phyloP scores from a whole-genome alignment of 2,329 filamentous ascomycete species.

The Setomelanomma holmii region DNA sequence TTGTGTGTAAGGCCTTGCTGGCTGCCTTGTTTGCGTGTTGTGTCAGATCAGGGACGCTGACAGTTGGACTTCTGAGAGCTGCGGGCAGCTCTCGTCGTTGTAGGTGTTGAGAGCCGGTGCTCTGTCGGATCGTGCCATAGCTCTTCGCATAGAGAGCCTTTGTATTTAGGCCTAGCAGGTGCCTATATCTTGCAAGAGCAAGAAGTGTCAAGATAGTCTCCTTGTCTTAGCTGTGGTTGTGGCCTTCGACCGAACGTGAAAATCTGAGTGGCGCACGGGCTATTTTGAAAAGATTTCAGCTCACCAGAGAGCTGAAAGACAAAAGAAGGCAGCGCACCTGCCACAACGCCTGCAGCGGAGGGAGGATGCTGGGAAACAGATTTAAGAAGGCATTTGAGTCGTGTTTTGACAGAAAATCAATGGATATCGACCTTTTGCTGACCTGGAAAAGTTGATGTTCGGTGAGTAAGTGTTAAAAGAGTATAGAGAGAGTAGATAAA shows the following conservation, averaged over 20 bases:
- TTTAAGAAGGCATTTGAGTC: too few species aligned
- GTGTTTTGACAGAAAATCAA: too few species aligned
- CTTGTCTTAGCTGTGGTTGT: constrained; percentile 6
- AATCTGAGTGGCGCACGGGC: constrained; percentile 7
- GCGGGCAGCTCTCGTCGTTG: not conserved
- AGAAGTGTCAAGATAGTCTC: constrained; percentile 15
- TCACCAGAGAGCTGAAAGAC: too few species aligned
- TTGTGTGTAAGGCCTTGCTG: not conserved
- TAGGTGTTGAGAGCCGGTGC: constrained; percentile 15
- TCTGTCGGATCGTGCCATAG: not conserved
- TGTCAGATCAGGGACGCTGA: not conserved
- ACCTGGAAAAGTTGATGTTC: too few species aligned
- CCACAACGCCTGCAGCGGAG: too few species aligned
- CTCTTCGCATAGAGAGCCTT: constrained; percentile 12
- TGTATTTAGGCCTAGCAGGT: constrained; percentile 31
- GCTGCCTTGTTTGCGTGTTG: not conserved
- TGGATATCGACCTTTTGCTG: too few species aligned
- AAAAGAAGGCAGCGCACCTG: too few species aligned
- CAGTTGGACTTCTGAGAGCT: not conserved
- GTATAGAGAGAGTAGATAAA: too few species aligned
- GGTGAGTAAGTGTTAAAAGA: too few species aligned
- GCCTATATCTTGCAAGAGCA: constrained; percentile 36
- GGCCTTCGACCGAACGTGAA: constrained; percentile 4
- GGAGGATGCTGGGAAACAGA: too few species aligned
- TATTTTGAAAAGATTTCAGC: constrained; percentile 5